Conservation (phyloP, 2,329 filamentous ascomycete genomes). For the Raffaelea albimanens region DNA sequence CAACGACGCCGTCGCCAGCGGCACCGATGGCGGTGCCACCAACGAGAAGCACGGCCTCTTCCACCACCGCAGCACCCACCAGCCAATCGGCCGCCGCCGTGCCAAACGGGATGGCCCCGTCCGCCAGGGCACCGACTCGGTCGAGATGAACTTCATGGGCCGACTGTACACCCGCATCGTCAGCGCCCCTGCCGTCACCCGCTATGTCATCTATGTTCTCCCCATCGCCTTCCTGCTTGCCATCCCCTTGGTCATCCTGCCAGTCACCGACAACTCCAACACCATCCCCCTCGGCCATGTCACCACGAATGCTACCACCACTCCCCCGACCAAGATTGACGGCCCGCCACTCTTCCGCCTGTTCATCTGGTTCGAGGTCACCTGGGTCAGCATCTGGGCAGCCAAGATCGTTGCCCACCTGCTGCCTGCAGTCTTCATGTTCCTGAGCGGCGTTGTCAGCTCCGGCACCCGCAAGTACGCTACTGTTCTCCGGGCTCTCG, state of each 20-base stretch:
- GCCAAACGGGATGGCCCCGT: slow-evolving; percentile 25
- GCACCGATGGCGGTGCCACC: slow-evolving; percentile 21
- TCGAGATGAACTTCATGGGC: slow-evolving; percentile 55
- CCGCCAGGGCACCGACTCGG: slow-evolving; percentile 32
- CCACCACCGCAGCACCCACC: slow-evolving; percentile 18
- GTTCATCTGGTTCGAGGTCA: slow-evolving; percentile 60
- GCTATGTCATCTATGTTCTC: slow-evolving; percentile 59
- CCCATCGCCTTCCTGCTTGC: slow-evolving; percentile 54
- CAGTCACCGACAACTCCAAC: slow-evolving; percentile 29
- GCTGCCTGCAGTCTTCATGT: slow-evolving; percentile 55
- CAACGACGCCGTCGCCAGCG: slow-evolving; percentile 13
- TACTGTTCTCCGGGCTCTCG: slow-evolving; percentile 52
- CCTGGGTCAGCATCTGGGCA: slow-evolving; percentile 59
- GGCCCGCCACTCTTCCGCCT: slow-evolving; percentile 48
- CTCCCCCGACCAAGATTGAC: slow-evolving; percentile 13
- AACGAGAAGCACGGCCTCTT: slow-evolving; percentile 39
- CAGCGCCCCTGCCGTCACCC: slow-evolving; percentile 51
- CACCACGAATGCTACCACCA: slow-evolving; percentile 9
- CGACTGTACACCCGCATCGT: slow-evolving; percentile 56
- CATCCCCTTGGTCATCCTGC: slow-evolving; percentile 49
- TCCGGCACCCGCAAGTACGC: slow-evolving; percentile 63
- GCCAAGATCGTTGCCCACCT: slow-evolving; percentile 56
- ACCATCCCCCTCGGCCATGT: slow-evolving; percentile 20
- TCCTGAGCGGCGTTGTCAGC: slow-evolving; percentile 59
- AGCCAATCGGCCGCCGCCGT: slow-evolving; percentile 34